Conservation (phyloP, 2,329 filamentous ascomycete species). For the Apiospora rasikravindrae region DNA sequence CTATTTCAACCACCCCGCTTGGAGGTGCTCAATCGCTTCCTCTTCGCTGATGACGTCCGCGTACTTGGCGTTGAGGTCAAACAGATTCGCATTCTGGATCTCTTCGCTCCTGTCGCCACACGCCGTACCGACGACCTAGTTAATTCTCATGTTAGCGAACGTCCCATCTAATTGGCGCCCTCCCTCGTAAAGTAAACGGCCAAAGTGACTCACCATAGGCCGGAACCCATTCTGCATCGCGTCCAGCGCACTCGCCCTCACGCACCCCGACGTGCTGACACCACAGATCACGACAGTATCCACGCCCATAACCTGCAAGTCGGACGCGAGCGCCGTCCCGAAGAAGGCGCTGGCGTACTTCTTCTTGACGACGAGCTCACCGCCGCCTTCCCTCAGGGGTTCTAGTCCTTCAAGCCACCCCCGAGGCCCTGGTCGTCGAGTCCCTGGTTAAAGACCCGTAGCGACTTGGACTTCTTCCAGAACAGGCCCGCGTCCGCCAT, state of each 20-base stretch:
- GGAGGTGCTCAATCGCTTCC: constrained; percentile 46
- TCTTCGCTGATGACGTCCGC: constrained; percentile 49
- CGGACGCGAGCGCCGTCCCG: constrained; percentile 47
- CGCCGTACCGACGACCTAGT: constrained; percentile 47
- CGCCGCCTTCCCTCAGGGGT: constrained; percentile 31
- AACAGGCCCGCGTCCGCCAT: constrained; percentile 53
- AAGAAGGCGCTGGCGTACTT: constrained; percentile 52
- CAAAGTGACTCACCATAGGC: constrained; percentile 44
- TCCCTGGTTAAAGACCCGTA: constrained; percentile 47
- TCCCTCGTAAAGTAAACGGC: too few relatives aligned
- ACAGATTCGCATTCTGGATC: constrained; percentile 51
- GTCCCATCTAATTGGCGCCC: too few relatives aligned
- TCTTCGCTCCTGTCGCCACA: constrained; percentile 50
- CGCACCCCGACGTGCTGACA: constrained; percentile 53
- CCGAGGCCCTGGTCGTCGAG: constrained; percentile 43
- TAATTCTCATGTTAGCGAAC: not conserved
- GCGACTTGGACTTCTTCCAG: constrained; percentile 46
- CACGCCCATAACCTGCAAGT: constrained; percentile 44
- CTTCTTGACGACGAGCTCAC: constrained; percentile 47
- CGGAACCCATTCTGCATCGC: constrained; percentile 50
- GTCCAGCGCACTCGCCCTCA: constrained; percentile 50
- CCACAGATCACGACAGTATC: constrained; percentile 53
- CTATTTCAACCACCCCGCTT: constrained; percentile 42
- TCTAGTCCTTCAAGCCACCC: constrained; percentile 45
- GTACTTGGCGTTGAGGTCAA: constrained; percentile 53